phyloP scores from a whole-genome alignment of 257 asterid genomes.

The Solanum bulbocastanum region DNA sequence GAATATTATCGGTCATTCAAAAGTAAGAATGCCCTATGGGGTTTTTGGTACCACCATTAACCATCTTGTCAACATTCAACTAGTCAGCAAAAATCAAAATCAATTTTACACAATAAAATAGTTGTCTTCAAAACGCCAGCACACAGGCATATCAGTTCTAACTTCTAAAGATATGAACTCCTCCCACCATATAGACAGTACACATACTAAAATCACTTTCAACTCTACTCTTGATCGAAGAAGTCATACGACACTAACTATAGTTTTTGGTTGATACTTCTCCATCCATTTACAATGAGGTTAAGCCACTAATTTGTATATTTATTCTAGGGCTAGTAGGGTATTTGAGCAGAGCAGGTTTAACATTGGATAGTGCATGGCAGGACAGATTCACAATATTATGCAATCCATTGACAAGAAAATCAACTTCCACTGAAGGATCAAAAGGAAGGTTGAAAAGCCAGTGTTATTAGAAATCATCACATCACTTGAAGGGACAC shows the following conservation, averaged over 20 bases:
- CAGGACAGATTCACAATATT: not conserved
- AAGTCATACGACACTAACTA: not conserved
- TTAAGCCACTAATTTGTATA: not conserved
- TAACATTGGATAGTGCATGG: not conserved
- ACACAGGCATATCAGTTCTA: not conserved
- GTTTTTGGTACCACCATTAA: not conserved
- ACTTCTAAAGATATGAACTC: not conserved
- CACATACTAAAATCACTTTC: not conserved
- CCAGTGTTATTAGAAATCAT: not conserved
- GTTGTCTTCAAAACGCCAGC: not conserved
- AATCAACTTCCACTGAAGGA: not conserved
- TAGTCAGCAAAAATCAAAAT: not conserved
- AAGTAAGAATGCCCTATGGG: not conserved
- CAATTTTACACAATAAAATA: not conserved
- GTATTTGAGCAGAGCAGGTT: not conserved
- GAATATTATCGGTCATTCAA: not conserved
- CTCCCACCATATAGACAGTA: not conserved
- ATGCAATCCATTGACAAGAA: not conserved
- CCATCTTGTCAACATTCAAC: not conserved
- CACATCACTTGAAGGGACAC: not conserved
- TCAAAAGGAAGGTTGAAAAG: not conserved
- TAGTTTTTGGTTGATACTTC: not conserved
- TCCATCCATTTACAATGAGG: not conserved
- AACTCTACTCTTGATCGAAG: not conserved
- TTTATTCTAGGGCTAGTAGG: not conserved